Percentiles rank a stretch among this genome's conserved stretches.
phyloP scores from a whole-genome alignment of 2,329 filamentous ascomycete genomes.

The Pseudogymnoascus sp. region DNA sequence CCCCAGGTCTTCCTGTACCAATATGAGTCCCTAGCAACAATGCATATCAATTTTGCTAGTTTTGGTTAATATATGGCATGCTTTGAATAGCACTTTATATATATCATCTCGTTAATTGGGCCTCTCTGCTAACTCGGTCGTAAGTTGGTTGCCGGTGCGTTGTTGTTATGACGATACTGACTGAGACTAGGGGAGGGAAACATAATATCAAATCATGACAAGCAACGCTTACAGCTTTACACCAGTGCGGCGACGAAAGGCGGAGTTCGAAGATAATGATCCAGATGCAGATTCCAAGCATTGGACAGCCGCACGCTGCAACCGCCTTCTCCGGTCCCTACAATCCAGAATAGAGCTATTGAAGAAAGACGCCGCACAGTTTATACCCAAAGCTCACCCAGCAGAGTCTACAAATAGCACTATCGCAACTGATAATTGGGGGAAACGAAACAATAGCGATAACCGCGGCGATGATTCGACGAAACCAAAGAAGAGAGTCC shows the following conservation, averaged over 20 bases:
- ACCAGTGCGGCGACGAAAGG: slow-evolving; percentile 21
- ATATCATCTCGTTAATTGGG: background rate
- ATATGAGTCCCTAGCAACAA: slow-evolving; percentile 2
- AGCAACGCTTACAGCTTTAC: slow-evolving; percentile 19
- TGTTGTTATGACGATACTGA: background rate
- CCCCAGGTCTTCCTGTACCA: background rate
- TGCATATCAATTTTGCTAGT: slow-evolving; percentile 1
- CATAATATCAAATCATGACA: background rate
- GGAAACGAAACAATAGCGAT: background rate
- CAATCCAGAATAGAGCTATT: slow-evolving; percentile 35
- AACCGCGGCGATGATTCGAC: background rate
- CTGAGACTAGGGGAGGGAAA: background rate
- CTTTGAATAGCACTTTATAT: slow-evolving; percentile 7
- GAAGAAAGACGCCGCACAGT: slow-evolving; percentile 26
- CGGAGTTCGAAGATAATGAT: slow-evolving; percentile 15
- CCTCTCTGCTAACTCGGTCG: background rate
- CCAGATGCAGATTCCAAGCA: slow-evolving; percentile 17
- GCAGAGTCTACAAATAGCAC: background rate
- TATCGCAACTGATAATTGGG: background rate
- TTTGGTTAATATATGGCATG: slow-evolving; percentile 4
- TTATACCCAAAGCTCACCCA: slow-evolving; percentile 12
- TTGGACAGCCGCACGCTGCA: slow-evolving; percentile 38
- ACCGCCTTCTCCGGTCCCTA: slow-evolving; percentile 36
- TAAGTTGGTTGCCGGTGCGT: background rate
- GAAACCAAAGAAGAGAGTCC: background rate